phyloP scores from a whole-genome alignment of 768 basidiomycete genomes.

The Wakefieldia striispora region DNA sequence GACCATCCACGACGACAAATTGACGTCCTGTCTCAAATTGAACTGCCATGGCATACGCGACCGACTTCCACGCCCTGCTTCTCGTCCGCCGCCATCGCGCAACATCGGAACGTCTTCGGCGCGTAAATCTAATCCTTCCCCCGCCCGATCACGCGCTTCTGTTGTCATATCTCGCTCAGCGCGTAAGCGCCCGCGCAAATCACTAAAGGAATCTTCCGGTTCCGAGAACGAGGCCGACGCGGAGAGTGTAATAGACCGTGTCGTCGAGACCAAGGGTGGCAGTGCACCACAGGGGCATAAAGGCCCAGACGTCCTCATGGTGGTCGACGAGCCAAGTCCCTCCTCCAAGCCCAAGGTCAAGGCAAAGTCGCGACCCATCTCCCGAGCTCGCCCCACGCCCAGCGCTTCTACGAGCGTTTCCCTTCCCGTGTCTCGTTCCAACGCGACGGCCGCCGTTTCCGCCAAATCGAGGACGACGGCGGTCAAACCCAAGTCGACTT shows the following conservation, averaged over 20 bases:
- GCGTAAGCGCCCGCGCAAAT: slow-evolving; percentile 26
- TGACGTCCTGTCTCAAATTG: slow-evolving; percentile 54
- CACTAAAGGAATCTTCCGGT: slow-evolving; percentile 16
- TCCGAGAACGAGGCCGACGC: slow-evolving; percentile 20
- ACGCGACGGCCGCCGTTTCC: background rate
- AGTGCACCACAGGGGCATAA: background rate
- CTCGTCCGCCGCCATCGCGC: slow-evolving; percentile 2
- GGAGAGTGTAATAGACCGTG: slow-evolving; percentile 6
- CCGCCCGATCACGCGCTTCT: slow-evolving; percentile 20
- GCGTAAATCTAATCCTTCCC: slow-evolving; percentile 25
- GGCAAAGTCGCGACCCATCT: slow-evolving; percentile 14
- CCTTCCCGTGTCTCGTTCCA: background rate
- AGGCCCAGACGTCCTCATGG: slow-evolving; percentile 9
- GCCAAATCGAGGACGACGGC: slow-evolving; percentile 2
- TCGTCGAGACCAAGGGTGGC: slow-evolving; percentile 4
- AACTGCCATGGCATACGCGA: slow-evolving; percentile 50
- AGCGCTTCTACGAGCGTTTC: slow-evolving; percentile 7
- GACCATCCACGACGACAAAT: slow-evolving; percentile 60
- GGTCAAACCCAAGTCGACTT: slow-evolving; percentile 14
- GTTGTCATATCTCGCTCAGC: slow-evolving; percentile 5
- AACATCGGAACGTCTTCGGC: slow-evolving; percentile 8
- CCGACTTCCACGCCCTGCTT: slow-evolving; percentile 10
- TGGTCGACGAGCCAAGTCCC: slow-evolving; percentile 3
- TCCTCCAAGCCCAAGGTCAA: slow-evolving; percentile 12
- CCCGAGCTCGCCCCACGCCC: slow-evolving; percentile 1